Percentiles rank a stretch among this genome's conserved stretches.
Conservation (phyloP, 2,329 filamentous ascomycete genomes). For the Verticillium nubilum region DNA sequence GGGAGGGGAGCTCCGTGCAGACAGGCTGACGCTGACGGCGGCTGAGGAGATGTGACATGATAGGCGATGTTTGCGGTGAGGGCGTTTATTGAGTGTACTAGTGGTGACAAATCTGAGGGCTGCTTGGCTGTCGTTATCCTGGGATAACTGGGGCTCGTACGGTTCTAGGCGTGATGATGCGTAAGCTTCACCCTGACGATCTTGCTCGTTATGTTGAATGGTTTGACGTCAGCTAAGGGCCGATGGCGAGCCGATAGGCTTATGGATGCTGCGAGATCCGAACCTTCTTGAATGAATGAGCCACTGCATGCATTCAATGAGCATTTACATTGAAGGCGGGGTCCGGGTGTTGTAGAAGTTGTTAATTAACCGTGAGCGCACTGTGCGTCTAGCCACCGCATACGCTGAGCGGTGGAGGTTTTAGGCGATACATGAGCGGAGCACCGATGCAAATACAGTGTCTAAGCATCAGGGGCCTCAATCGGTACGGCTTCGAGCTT, state of each 20-base stretch:
- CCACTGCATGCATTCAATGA: background rate
- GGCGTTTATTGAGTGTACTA: background rate
- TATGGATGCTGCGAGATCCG: background rate
- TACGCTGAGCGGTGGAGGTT: fast-evolving
- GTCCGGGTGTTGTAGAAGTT: too few relatives aligned
- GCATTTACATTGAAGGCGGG: too few relatives aligned
- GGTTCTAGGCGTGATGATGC: background rate
- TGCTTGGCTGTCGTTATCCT: background rate
- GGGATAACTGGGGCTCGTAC: background rate
- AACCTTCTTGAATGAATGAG: too few relatives aligned
- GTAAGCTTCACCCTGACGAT: background rate
- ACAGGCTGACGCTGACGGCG: background rate
- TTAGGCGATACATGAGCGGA: background rate
- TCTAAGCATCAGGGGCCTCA: background rate
- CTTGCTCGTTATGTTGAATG: background rate
- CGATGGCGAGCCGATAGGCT: background rate
- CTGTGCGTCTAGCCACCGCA: background rate
- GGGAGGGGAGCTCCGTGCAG: background rate
- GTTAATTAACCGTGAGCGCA: too few relatives aligned
- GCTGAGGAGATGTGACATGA: background rate
- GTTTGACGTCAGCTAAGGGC: background rate
- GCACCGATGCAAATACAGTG: background rate
- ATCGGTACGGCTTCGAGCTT: background rate
- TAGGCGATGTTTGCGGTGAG: background rate
- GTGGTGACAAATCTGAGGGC: background rate